These are phyloP conservation scores for Borovskyia barvae DNA, from an alignment of 208 protist genomes.

Conservation along the genomic window DNA sequence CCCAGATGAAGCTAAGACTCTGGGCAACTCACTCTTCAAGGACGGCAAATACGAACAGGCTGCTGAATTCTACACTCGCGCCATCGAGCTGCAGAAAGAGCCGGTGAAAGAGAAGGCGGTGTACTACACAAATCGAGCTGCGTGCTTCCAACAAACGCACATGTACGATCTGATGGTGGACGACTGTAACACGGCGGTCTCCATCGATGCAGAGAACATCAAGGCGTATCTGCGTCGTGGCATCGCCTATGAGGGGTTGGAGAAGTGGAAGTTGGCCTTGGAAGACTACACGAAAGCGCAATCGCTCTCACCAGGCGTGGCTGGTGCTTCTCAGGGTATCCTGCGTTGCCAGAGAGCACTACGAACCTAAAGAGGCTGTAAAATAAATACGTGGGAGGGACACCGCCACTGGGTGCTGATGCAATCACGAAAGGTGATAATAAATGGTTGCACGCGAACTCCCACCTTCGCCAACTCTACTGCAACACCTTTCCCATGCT, in stretches of 20 bases:
- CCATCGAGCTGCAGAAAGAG: slow-evolving; percentile 79
- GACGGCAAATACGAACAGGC: slow-evolving; percentile 90
- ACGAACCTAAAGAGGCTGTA: slow-evolving; percentile 18
- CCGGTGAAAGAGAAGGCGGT: slow-evolving; percentile 74
- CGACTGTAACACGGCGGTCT: slow-evolving; percentile 82
- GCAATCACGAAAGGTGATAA: too few relatives aligned
- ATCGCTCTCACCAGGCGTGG: slow-evolving; percentile 47
- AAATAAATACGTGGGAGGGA: not conserved
- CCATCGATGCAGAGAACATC: slow-evolving; percentile 74
- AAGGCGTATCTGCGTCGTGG: slow-evolving; percentile 91
- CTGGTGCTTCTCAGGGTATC: slow-evolving; percentile 68
- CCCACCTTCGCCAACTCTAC: too few relatives aligned
- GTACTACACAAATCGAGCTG: slow-evolving; percentile 89
- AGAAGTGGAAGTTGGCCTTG: slow-evolving; percentile 90
- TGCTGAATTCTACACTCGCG: slow-evolving; percentile 85
- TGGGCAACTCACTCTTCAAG: slow-evolving; percentile 90
- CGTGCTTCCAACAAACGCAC: slow-evolving; percentile 90
- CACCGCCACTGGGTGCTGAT: too few relatives aligned
- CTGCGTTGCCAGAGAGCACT: slow-evolving; percentile 78
- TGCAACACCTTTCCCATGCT: too few relatives aligned
- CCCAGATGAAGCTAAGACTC: slow-evolving; percentile 77
- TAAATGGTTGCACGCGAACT: too few relatives aligned
- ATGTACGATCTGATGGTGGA: slow-evolving; percentile 81
- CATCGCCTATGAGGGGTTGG: slow-evolving; percentile 89
- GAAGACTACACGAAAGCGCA: slow-evolving; percentile 84